Base-by-base conservation (phyloP, 2,329 filamentous ascomycete species). In the Lasiodiplodia hormozganensis region DNA sequence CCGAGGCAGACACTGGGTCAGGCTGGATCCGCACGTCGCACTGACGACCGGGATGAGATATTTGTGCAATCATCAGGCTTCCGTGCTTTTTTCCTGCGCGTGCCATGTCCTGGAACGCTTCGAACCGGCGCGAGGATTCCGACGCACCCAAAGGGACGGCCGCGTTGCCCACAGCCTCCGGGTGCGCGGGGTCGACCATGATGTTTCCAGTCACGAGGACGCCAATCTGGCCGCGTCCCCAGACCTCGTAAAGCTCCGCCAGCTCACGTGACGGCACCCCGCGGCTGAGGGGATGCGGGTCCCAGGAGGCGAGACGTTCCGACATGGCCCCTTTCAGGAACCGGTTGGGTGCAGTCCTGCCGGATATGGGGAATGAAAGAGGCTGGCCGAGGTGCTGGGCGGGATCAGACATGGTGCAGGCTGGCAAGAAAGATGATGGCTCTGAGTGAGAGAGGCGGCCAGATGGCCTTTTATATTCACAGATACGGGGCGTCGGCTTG, bases 241-340 rank as follows among this genome's bases (percentile, higher is more conserved):
- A 51, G 10, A 11, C 23, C 4, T n/a, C 14, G 7, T 51, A 51
- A 18, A 51, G 47, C 4, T 51, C 10, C 18, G 23, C n/a, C 16
- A 51, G 47, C n/a, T 51, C 47, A 4, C 14, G 47, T 4, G 47
- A 51, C 4, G 47, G 47, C 3, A 51, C 18, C 0, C 47, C 47
- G 10, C 47, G 12, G n/a, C n/a, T 18, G 18, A 18, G 10, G 47
- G 47, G 47, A 18, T 18, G 82, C 5, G 84, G 80, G 69, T 86
- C 82, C 87, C 87, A 92, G 4, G 85, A 87, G 0, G 88, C 86
- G 14, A 91, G 79, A 11, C 85, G 81, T 75, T 92, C 90, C 2
- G 86, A 87, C 89, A 91, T 91, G 49, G 90, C 86, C 5, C 82
- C 88, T 77, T 92, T 92, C 70, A 91, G 76, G 73, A 91, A 88